Base-by-base conservation (phyloP, 805 yeast species). In the Candida multigemmis region DNA sequence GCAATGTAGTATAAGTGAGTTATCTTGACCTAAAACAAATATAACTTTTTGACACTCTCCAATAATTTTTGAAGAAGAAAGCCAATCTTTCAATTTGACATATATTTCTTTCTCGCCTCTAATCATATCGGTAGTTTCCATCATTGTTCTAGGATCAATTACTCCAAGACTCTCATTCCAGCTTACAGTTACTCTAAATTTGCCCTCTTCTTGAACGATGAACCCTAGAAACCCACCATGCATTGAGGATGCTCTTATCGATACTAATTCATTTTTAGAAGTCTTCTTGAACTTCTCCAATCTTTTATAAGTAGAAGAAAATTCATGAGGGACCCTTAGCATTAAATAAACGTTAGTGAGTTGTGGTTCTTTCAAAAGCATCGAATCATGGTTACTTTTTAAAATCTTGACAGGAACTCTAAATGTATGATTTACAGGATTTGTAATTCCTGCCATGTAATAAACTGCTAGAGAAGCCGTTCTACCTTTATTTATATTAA, bases 391-490 rank as follows among this genome's bases (percentile, higher is more conserved):
- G 10, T 63, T 68, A 35, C 59, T 62, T 32, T 74, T 68, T 30
- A 81, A 42, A 22, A 82, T 56, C 37, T 75, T 59, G 2, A 82
- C 82, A 0, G 94, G 89, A 12, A 87, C 69, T 26, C 74, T 72
- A 40, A 77, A 74, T 6, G 81, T 67, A 41, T 79, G 85, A 34
- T 68, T 66, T 11, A 82, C 63, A 3, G 70, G 53, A 49, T 46
- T 26, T 48, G 46, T 19, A 48, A 56, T 40, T 48, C 50, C 53
- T 34, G 72, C 75, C 12, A 70, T 62, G 41, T 74, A 77, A 36
- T 60, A 64, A 10, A 80, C 38, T 0, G 75, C 72, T 29, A 80
- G 50, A 13, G 69, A 64, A 2, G 80, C 77, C 2, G 62, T 51
- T 24, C 68, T 39, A 17, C 65, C 56, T 20, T 53, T 48, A 12